Evolutionary conservation across 1,284 basidiomycete species (phyloP), one percentile per base, ranked within the genome.

Genomic region (Malassezia sp.): DNA sequence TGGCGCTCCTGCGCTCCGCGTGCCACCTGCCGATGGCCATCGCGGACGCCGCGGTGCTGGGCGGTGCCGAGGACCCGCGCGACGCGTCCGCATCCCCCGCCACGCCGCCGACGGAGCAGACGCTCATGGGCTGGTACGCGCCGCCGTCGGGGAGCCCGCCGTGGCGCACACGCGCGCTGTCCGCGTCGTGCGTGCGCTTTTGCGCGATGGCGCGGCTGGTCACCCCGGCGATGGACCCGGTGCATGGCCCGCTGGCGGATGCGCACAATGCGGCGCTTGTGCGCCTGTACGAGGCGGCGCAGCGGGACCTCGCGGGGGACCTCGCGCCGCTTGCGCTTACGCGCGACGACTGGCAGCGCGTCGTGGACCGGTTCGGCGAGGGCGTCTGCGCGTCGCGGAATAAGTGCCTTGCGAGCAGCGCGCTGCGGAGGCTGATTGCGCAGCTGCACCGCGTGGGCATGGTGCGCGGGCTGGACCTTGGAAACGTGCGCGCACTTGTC

Each of bases 11-110:
- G 23, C 29, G 48, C 27, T 37, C 40, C 24, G 48, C 48, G 5
- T 44, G 42, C 34, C 48, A 50, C 23, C 15, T 50, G 43, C 48
- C 48, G 7, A 50, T 50, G 48, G 37, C 48, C 8, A 50, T 50
- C 17, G 48, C 48, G 1, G 48, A 50, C 17, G 48, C 48, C n/a
- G 48, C 48, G 2, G 22, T 12, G 17, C 22, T 34, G 22, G 6
- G 5, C 11, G 30, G 15, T 8, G 15, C 30, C 9, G 7, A 12
- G 26, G 26, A 27, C 26, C 26, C 26, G n/a, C n/a, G n/a, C n/a
- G n/a, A n/a, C n/a, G n/a, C n/a, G n/a, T n/a, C n/a, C n/a, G n/a
- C n/a, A n/a, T n/a, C n/a, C n/a, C n/a, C n/a, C n/a, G 17, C 21
- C 8, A 22, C 35, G 11, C 10, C 35, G 2, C 35, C 35, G 24